Evolutionary conservation across 2,329 filamentous ascomycete species (phyloP).

Genomic region (Penicillium freii): DNA sequence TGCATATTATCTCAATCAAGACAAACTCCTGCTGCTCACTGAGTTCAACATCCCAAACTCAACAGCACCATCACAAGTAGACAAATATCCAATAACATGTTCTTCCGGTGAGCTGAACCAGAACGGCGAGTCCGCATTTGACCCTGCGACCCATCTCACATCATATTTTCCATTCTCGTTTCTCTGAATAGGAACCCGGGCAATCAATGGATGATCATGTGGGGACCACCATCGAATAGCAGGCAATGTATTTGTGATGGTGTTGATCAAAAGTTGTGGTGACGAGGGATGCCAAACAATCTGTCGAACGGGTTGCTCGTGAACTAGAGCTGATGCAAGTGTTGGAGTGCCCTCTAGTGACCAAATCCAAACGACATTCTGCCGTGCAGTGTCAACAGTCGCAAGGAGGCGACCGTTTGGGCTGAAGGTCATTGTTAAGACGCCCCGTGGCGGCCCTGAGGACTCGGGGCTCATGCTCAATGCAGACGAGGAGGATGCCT

Average conservation of each 20-base stretch:
- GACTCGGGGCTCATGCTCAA: constrained; percentile 33
- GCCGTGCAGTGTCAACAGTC: constrained; percentile 40
- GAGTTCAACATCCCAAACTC: constrained; percentile 32
- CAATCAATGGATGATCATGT: constrained; percentile 29
- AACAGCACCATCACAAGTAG: constrained; percentile 18
- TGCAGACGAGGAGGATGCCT: constrained; percentile 40
- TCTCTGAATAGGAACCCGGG: constrained; percentile 31
- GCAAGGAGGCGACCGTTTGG: constrained; percentile 37
- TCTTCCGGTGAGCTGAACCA: constrained; percentile 40
- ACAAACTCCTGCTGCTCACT: constrained; percentile 22
- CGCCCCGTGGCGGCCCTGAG: constrained; percentile 33
- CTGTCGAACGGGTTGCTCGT: constrained; percentile 43
- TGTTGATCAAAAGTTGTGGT: constrained; percentile 40
- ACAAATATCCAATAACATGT: constrained; percentile 35
- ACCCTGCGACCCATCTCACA: constrained; percentile 32
- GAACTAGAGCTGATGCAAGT: constrained; percentile 40
- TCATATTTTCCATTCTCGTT: constrained; percentile 40
- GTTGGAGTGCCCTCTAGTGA: constrained; percentile 30
- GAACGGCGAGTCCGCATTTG: constrained; percentile 26
- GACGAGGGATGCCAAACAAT: constrained; percentile 41
- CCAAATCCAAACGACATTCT: constrained; percentile 50
- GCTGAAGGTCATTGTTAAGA: constrained; percentile 44
- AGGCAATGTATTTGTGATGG: constrained; percentile 34
- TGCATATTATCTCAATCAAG: neutral
- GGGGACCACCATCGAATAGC: constrained; percentile 37